A percentile compares a stretch with the other conserved stretches of the same genome.
These are phyloP conservation scores for Evernia prunastri DNA, from an alignment of 495 filamentous ascomycete species.

Conservation along the genomic window DNA sequence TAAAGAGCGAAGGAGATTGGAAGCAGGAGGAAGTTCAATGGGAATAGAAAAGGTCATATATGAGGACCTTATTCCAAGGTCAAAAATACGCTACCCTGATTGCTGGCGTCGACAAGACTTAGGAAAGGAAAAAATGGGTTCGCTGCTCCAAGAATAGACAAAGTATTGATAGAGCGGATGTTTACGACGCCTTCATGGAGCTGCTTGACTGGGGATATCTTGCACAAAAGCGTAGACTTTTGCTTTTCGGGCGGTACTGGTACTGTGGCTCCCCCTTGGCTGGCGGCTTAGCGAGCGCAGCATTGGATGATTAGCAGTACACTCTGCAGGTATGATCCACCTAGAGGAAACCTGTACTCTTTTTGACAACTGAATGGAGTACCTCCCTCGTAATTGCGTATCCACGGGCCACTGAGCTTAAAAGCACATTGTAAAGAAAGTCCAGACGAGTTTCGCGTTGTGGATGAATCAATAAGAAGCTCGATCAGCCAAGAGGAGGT, in stretches of 20 bases:
- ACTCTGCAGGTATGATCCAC: slow-evolving; percentile 3
- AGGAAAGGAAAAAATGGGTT: not conserved
- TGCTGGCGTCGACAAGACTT: not conserved
- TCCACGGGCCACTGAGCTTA: not conserved
- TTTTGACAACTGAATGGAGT: not conserved
- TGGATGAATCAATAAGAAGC: not conserved
- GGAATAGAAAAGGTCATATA: slow-evolving; percentile 8
- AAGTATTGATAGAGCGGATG: not conserved
- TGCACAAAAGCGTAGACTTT: slow-evolving; percentile 1
- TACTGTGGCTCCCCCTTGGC: slow-evolving; percentile 2
- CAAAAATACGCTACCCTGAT: not conserved
- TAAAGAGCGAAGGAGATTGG: slow-evolving; percentile 8
- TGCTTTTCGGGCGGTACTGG: not conserved
- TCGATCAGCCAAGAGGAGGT: not conserved
- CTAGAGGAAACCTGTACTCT: not conserved
- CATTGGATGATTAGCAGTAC: not conserved
- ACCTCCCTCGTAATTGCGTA: not conserved
- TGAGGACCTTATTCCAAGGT: not conserved
- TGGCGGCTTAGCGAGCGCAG: not conserved
- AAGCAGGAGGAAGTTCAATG: not conserved
- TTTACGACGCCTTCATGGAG: not conserved
- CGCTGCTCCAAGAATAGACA: not conserved
- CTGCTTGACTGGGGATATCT: slow-evolving; percentile 1
- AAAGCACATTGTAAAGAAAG: not conserved
- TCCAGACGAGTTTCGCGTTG: not conserved